phyloP scores from a whole-genome alignment of 2,329 filamentous ascomycete genomes.

The Neoascochyta sp. region DNA sequence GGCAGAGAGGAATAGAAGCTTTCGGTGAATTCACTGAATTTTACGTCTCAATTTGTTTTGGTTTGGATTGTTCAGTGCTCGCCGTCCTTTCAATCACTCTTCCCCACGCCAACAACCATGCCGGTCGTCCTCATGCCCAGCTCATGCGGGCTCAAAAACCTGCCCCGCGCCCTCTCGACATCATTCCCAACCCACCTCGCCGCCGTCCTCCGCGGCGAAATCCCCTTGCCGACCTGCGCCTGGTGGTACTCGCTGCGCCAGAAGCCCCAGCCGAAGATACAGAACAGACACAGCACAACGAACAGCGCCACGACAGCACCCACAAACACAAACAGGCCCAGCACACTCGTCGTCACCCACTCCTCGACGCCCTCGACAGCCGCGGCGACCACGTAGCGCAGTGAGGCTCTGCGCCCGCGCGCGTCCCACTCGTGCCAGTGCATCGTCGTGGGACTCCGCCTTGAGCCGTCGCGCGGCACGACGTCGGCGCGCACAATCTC shows the following conservation, averaged over 20 bases:
- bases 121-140: slow-evolving; percentile 22
- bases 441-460: slow-evolving; percentile 13
- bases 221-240: slow-evolving; percentile 25
- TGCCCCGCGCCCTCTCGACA: slow-evolving; percentile 19
- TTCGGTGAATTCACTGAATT: no score
- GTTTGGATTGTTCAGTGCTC: no score
- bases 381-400: slow-evolving; percentile 15
- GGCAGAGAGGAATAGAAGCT: no score
- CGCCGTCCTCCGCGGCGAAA: slow-evolving; percentile 9
- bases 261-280: slow-evolving; percentile 23
- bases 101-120: slow-evolving; percentile 30
- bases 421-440: slow-evolving; percentile 30
- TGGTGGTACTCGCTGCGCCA: slow-evolving; percentile 27
- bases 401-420: slow-evolving; percentile 27
- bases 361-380: slow-evolving; percentile 8
- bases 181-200: slow-evolving; percentile 12
- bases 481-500: slow-evolving; percentile 26
- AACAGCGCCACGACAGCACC: slow-evolving; percentile 21
- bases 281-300: slow-evolving; percentile 21
- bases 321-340: slow-evolving; percentile 23
- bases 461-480: slow-evolving; percentile 5
- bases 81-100: slow-evolving; percentile 30
- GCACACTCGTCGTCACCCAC: slow-evolving; percentile 23
- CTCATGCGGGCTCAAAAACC: slow-evolving; percentile 27
- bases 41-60: no score